These are phyloP conservation scores for Leptographium radiaticola DNA, from an alignment of 2,329 filamentous ascomycete genomes.

Conservation along the genomic window DNA sequence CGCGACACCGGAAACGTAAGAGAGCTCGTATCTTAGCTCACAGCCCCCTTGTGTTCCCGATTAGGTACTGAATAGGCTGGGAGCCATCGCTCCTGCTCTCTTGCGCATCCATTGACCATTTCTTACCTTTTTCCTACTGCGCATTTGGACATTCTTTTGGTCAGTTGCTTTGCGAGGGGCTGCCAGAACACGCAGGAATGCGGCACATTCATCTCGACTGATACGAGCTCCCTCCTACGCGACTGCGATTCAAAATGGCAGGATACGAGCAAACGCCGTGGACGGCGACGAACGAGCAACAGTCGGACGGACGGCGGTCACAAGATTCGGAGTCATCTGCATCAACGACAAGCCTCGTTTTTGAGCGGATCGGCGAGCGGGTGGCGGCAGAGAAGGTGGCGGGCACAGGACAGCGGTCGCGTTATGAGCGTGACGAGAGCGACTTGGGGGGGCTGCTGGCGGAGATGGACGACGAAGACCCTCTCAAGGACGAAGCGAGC, in stretches of 20 bases:
- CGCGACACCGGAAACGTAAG: neutral
- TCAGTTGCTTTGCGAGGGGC: neutral
- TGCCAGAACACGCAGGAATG: neutral
- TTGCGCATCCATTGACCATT: too few relatives aligned
- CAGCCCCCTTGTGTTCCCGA: constrained; percentile 3
- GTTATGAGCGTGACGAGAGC: constrained; percentile 6
- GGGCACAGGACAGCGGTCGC: constrained; percentile 1
- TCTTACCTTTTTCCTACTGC: neutral
- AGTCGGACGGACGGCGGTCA: constrained; percentile 23
- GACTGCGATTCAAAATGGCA: neutral
- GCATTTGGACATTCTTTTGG: neutral
- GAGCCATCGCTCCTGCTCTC: neutral
- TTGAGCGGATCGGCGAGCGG: constrained; percentile 58
- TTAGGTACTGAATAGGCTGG: constrained; percentile 10
- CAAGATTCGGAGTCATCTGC: constrained; percentile 56
- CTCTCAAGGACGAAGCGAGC: constrained; percentile 27
- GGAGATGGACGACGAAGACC: constrained; percentile 31
- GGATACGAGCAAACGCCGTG: neutral
- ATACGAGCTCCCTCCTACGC: neutral
- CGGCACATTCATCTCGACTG: neutral
- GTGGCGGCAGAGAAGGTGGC: constrained; percentile 13
- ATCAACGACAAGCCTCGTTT: constrained; percentile 74
- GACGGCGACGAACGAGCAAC: neutral
- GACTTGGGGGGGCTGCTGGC: constrained; percentile 18
- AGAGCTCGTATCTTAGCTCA: neutral